Evolutionary conservation across 495 filamentous ascomycete species (phyloP), one percentile per base, ranked within the genome.

Genomic region (Penicillium bialowiezense): DNA sequence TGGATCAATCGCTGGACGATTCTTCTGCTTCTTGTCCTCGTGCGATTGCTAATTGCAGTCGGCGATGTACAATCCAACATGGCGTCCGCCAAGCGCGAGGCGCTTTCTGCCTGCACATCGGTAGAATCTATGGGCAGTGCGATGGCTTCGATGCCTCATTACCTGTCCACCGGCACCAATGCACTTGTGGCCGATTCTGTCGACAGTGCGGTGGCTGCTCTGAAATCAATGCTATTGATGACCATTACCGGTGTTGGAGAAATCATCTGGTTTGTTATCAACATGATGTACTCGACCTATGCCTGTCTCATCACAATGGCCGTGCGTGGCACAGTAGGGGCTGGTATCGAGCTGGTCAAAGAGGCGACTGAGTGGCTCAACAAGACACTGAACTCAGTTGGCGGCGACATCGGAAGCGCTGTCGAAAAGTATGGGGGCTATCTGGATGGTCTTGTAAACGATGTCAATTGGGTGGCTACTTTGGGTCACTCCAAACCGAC

Each of bases 1-100:
- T 96, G 91, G 90, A 86, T 97, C 75, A 97, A 97, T 76, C 78
- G 87, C 69, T 98, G 95, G 95, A 97, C 93, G 33, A 75, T 98
- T 47, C 78, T 98, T 36, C 74, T 98, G 8, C 62, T 95, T 34
- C 80, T 98, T 42, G 82, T 97, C 15, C 80, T 98, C 18, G 81
- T 85, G 51, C 82, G 93, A 38, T 76, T 90, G 48, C 69, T 98
- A 40, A 66, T 98, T 39, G 85, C 91, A 15, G 77, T 87, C 28
- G 72, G 76, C 29, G 77, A 78, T 55, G 72, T 96, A 43, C 76
- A 93, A 56, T 70, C 78, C 44, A 83, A 90, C 62, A 77, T 97
- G 60, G 81, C 59, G 15, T 80, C 82, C 32, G 93, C 95, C 33
- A 83, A 88, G 58, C 68, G 66, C 33, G 83, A 97, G 75, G 91